Percentiles rank a stretch among this genome's conserved stretches.
Evolutionary conservation across 805 yeast genomes (phyloP).

Genomic region (Starmerella ratchasimensis): DNA sequence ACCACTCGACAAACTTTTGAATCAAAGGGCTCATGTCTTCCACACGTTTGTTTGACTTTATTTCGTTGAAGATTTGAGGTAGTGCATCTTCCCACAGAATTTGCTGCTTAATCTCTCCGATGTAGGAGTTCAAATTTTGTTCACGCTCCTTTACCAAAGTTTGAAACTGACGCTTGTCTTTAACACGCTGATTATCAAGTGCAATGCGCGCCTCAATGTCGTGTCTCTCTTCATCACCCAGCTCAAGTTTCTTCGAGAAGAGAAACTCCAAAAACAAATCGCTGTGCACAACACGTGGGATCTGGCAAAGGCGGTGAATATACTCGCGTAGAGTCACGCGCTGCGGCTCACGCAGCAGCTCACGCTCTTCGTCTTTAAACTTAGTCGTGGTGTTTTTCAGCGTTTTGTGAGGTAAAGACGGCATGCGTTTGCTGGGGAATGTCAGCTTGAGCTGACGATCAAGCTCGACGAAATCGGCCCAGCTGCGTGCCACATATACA

Average conservation of each 20-base stretch:
- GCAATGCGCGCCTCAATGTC: constrained; percentile 49
- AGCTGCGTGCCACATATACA: constrained; percentile 46
- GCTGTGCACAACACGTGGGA: constrained; percentile 43
- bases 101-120: constrained; percentile 45
- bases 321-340: constrained; percentile 69
- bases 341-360: constrained; percentile 57
- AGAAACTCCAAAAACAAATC: constrained; percentile 43
- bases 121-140: constrained; percentile 38
- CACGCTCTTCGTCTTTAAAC: constrained; percentile 13
- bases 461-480: constrained; percentile 51
- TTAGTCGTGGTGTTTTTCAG: constrained; percentile 12
- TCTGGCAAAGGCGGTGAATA: constrained; percentile 38
- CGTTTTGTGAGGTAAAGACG: constrained; percentile 44
- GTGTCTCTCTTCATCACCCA: constrained; percentile 32
- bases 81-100: constrained; percentile 45
- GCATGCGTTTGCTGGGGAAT: constrained; percentile 59
- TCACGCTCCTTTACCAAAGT: constrained; percentile 50
- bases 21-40: constrained; percentile 52
- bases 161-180: constrained; percentile 61
- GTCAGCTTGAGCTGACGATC: constrained; percentile 35
- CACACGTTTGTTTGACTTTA: constrained; percentile 41
- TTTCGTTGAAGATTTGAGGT: constrained; percentile 46
- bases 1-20: constrained; percentile 63
- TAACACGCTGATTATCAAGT: constrained; percentile 47
- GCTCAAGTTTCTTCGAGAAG: constrained; percentile 28